Evolutionary conservation across 2,329 filamentous ascomycete species (phyloP), one percentile per base, ranked within the genome.

Genomic region (Penicillium freii): DNA sequence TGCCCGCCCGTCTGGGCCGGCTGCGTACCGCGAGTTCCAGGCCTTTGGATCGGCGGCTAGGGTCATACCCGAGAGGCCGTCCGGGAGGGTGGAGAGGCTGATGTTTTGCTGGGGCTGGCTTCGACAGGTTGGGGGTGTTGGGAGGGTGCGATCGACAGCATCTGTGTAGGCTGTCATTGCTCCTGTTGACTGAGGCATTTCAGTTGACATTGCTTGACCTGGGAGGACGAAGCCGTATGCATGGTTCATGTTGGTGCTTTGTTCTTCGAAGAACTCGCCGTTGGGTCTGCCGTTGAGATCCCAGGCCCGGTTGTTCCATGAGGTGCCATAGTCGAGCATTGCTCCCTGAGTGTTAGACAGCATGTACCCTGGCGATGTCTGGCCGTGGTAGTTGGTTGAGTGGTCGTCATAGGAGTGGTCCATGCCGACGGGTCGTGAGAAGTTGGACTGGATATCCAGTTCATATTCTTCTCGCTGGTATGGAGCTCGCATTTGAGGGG

Each of bases 341-440:
- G 54, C 62, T 33, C 67, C 67, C 8, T 72, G 64, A 9, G 68
- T 69, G 54, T 67, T 71, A 17, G 73, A 68, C 5, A 76, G 62
- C 60, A 74, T 70, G 51, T 75, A 77, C 21, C 66, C 59, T 31
- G 75, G 66, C 10, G 74, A 64, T 29, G 51, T n/a, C 51, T 73
- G 70, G 25, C 69, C 57, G 27, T 57, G 62, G 58, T 77, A 78
- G 15, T 65, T 59, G 23, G 63, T 62, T 17, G 68, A 60, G 17
- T 67, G 65, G 29, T 74, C 71, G 3, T 75, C 73, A 58, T 74
- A 77, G 43, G 17, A 67, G 55, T 5, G 65, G 25, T 67, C 68
- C 36, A 68, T 43, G 9, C 61, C 54, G 34, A 67, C 68, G 2
- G 57, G 46, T 46, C 69, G 69, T 33, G 60, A 56, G 43, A 66